These are phyloP conservation scores for Lepiota brunneoincarnata DNA, from an alignment of 768 basidiomycete genomes.

Conservation along the genomic window DNA sequence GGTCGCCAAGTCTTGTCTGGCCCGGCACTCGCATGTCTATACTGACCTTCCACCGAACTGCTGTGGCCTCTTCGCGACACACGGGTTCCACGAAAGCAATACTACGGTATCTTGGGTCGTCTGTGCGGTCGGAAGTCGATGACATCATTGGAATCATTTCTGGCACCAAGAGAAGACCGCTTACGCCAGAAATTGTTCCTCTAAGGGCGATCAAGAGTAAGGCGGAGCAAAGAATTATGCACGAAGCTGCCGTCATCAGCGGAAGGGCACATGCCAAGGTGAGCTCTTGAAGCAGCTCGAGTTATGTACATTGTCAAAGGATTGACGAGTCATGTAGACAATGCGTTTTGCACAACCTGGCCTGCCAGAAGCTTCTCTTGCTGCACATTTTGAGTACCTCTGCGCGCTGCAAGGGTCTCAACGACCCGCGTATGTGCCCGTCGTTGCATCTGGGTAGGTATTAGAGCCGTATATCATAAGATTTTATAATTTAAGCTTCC, in stretches of 20 bases:
- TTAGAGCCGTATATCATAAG: neutral
- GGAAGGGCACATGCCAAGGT: conserved; percentile 83
- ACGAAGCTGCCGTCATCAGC: conserved; percentile 84
- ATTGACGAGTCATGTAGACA: conserved; percentile 43
- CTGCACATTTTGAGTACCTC: conserved; percentile 87
- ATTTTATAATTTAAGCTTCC: neutral
- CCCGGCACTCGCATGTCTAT: conserved; percentile 47
- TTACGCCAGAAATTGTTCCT: conserved; percentile 68
- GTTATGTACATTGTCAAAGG: neutral
- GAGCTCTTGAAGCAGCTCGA: conserved; percentile 4
- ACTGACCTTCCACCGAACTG: conserved; percentile 46
- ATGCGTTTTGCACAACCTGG: conserved; percentile 70
- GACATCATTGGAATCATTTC: conserved; percentile 53
- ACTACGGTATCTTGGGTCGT: conserved; percentile 46
- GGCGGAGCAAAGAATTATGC: conserved; percentile 78
- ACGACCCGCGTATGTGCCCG: conserved; percentile 95
- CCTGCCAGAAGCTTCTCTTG: conserved; percentile 37
- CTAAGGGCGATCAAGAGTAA: conserved; percentile 78
- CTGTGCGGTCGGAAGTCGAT: conserved; percentile 47
- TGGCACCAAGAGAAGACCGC: conserved; percentile 39
- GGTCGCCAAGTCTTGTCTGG: conserved; percentile 55
- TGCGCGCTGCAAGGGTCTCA: conserved; percentile 79
- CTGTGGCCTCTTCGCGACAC: conserved; percentile 39
- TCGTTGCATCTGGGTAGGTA: conserved; percentile 88
- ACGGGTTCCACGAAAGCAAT: conserved; percentile 46